Conservation (phyloP, 192 early-diverging fungal species). For the Gonapodya sp. region DNA sequence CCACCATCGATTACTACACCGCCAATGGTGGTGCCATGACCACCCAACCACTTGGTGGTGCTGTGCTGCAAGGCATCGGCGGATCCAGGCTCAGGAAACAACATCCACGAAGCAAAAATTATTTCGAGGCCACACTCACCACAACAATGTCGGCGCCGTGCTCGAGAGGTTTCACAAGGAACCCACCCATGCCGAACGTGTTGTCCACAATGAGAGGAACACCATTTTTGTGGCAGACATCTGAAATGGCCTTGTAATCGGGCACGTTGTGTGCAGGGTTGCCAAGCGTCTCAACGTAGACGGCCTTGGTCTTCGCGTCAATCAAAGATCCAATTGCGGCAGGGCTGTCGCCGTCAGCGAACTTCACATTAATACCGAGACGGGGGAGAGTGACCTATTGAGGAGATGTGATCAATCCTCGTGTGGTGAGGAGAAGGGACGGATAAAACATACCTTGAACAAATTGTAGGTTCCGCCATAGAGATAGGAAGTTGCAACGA, state of each 20-base stretch:
- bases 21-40: conserved; percentile 88
- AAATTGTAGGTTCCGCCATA: conserved; percentile 47
- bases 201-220: conserved; percentile 92
- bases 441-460: conserved; percentile 47
- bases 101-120: not conserved
- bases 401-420: not conserved
- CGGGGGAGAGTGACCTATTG: conserved; percentile 53
- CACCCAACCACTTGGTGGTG: conserved; percentile 87
- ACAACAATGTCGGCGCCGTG: conserved; percentile 95
- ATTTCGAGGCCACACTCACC: conserved; percentile 13
- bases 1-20: conserved; percentile 83
- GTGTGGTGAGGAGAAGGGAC: not conserved
- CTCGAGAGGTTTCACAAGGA: conserved; percentile 68
- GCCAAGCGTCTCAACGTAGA: conserved; percentile 85
- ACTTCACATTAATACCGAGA: conserved; percentile 72
- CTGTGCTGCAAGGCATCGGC: conserved; percentile 30
- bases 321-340: conserved; percentile 68
- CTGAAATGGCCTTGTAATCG: conserved; percentile 73
- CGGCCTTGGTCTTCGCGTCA: conserved; percentile 81
- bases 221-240: conserved; percentile 68
- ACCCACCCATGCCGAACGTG: conserved; percentile 80
- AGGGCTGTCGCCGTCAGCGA: conserved; percentile 61
- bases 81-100: not conserved
- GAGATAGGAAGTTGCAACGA: conserved; percentile 66
- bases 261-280: conserved; percentile 87